Evolutionary conservation across 352 stramenopile species (phyloP), one percentile per base, ranked within the genome.

Genomic region (Globisporangium alternatum): DNA sequence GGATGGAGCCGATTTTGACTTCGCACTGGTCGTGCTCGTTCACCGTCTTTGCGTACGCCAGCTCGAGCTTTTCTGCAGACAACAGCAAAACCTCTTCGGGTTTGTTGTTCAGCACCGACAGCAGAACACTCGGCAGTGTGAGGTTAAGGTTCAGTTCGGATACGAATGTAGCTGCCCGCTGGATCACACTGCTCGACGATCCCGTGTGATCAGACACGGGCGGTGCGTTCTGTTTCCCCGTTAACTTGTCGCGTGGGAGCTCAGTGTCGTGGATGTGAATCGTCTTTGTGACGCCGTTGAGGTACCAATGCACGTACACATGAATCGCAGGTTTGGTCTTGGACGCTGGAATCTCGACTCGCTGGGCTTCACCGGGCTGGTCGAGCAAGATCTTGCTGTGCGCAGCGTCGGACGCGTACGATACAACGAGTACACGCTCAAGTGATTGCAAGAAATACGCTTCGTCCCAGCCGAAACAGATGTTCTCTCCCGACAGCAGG

Each of bases 381-480:
- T 96, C 87, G 1, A 95, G 64, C n/a, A 87, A 41, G 25, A 96
- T 73, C 25, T 86, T 84, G 10, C 71, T 88, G 3, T 76, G 67
- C 5, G 77, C 70, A 1, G 71, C 70, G 13, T 77, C 74, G 5
- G 72, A 67, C 6, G 72, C 75, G 44, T 91, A 90, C 53, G 74
- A 80, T 30, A 93, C 79, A 54, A 74, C 69, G 17, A 95, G 56
- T 13, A 87, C 70, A 39, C 87, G 83, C 28, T 91, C 78, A 6
- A 89, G 62, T 0, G 80, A 86, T 15, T 89, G 78, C 43, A 91
- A 64, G 64, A 87, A 92, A 62, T 81, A 95, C 0, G 81, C 78
- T 79, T 95, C 86, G 47, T 96, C 87, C 88, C 88, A 96, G 0
- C 88, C 87, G 69, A 96, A 95, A 53, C 78, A 93, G 22, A 75